These are phyloP conservation scores for Phytophthora litchii DNA, from an alignment of 352 stramenopile species.

Conservation along the genomic window DNA sequence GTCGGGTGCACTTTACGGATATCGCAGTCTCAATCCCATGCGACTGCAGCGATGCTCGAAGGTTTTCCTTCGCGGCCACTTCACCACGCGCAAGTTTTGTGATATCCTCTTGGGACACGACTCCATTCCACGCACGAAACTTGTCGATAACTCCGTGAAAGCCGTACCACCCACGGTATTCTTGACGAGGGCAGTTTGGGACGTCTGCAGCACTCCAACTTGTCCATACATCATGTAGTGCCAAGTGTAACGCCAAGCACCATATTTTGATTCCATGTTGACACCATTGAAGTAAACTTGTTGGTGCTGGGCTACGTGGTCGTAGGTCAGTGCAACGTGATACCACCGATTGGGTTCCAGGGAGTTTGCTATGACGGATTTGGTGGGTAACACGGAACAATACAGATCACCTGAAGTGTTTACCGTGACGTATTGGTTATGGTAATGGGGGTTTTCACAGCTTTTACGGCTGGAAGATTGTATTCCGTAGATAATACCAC, in stretches of 20 bases:
- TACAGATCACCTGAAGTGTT: constrained; percentile 28
- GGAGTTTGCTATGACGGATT: constrained; percentile 8
- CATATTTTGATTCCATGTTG: constrained; percentile 7
- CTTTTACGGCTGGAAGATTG: constrained; percentile 8
- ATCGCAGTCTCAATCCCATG: background rate
- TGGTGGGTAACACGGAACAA: constrained; percentile 30
- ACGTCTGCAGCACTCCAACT: constrained; percentile 17
- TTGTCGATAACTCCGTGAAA: constrained; percentile 43
- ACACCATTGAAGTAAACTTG: constrained; percentile 39
- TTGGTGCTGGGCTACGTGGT: constrained; percentile 16
- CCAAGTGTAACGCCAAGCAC: constrained; percentile 10
- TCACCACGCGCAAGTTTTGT: constrained; percentile 8
- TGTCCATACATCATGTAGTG: constrained; percentile 23
- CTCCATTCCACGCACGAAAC: constrained; percentile 36
- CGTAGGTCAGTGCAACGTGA: constrained; percentile 41
- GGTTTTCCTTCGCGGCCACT: background rate
- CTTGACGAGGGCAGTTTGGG: constrained; percentile 3
- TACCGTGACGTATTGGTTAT: constrained; percentile 36
- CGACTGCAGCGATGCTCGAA: background rate
- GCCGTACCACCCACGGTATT: constrained; percentile 27
- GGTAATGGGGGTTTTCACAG: constrained; percentile 14
- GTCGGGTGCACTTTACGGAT: background rate
- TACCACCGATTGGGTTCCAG: constrained; percentile 41
- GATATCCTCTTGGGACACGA: constrained; percentile 13
- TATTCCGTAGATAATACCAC: constrained; percentile 21